Conservation (phyloP, 2,329 filamentous ascomycete species). For the Aspergillus novoparasiticus region DNA sequence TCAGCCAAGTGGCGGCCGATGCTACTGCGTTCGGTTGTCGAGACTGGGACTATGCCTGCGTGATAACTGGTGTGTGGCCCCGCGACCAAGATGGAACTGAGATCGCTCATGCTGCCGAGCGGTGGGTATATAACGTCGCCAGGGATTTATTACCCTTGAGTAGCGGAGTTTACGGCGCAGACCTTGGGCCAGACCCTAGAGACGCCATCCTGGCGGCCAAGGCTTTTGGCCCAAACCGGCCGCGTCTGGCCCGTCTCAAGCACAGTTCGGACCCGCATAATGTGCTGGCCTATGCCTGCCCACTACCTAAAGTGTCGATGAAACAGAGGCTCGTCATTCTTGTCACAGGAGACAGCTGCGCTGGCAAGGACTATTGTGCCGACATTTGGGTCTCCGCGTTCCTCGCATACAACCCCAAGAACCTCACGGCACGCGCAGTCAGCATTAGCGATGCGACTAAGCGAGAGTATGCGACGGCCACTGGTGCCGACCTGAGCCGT, state of each 20-base stretch:
- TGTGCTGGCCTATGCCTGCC: conserved; percentile 59
- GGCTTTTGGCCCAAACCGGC: conserved; percentile 61
- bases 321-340: conserved; percentile 57
- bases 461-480: conserved; percentile 56
- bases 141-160: conserved; percentile 53
- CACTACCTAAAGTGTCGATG: conserved; percentile 45
- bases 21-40: conserved; percentile 62
- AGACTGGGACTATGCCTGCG: conserved; percentile 66
- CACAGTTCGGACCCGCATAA: conserved; percentile 50
- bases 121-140: conserved; percentile 60
- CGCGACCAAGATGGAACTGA: conserved; percentile 54
- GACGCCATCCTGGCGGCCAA: conserved; percentile 54
- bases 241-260: conserved; percentile 57
- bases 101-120: conserved; percentile 39
- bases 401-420: conserved; percentile 20
- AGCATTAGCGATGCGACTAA: conserved; percentile 65
- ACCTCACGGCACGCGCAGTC: conserved; percentile 43
- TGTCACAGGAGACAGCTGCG: conserved; percentile 56
- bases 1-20: conserved; percentile 47
- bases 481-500: conserved; percentile 50
- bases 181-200: conserved; percentile 65
- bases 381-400: conserved; percentile 53
- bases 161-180: conserved; percentile 59
- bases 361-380: conserved; percentile 26
- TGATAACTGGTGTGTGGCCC: conserved; percentile 64